Evolutionary conservation across 768 basidiomycete genomes (phyloP).

Genomic region (Tricholoma sp.): DNA sequence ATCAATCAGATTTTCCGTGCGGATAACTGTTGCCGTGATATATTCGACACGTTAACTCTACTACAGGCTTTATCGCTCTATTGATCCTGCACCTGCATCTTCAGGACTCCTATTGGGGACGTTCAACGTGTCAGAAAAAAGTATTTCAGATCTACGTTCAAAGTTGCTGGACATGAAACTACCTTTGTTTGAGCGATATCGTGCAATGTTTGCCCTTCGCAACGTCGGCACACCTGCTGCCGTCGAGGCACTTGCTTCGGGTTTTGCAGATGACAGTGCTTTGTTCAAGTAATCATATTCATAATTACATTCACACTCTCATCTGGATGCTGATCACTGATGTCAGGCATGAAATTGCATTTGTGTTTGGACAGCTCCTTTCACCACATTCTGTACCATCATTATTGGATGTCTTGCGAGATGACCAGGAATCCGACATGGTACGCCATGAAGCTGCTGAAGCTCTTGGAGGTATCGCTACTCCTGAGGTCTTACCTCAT

Average conservation of each 20-base stretch:
- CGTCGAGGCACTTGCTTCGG: slow-evolving; percentile 85
- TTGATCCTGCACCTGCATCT: slow-evolving; percentile 88
- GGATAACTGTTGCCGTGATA: slow-evolving; percentile 8
- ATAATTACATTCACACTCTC: neutral
- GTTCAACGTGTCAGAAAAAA: slow-evolving; percentile 40
- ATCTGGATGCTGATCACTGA: neutral
- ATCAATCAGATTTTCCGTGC: slow-evolving; percentile 34
- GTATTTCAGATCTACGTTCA: slow-evolving; percentile 49
- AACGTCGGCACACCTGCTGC: slow-evolving; percentile 86
- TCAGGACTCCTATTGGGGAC: slow-evolving; percentile 52
- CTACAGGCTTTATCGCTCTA: slow-evolving; percentile 67
- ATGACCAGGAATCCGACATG: slow-evolving; percentile 83
- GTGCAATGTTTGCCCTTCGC: slow-evolving; percentile 96
- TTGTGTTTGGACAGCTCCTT: slow-evolving; percentile 94
- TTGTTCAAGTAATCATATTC: slow-evolving; percentile 78
- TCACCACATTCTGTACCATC: slow-evolving; percentile 86
- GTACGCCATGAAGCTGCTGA: slow-evolving; percentile 98
- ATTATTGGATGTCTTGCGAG: slow-evolving; percentile 70
- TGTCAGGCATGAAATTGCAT: slow-evolving; percentile 94
- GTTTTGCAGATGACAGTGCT: slow-evolving; percentile 84
- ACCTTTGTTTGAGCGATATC: slow-evolving; percentile 87
- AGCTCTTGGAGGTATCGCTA: slow-evolving; percentile 95
- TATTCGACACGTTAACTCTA: neutral
- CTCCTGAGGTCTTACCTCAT: slow-evolving; percentile 83
- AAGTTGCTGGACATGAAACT: slow-evolving; percentile 61